phyloP scores from a whole-genome alignment of 305 asterid species.

The Solanum aculeatissimum region DNA sequence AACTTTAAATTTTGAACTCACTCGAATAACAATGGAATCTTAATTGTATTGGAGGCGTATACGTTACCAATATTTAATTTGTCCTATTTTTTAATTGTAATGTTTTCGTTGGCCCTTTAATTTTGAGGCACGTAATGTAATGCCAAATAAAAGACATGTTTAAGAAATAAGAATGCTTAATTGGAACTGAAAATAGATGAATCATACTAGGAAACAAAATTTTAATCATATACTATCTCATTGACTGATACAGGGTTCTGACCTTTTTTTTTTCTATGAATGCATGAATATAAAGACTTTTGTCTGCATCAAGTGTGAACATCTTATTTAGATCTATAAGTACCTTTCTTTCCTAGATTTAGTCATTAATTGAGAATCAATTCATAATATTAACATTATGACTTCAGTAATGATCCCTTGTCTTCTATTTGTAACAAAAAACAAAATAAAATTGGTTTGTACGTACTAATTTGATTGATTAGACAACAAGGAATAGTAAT shows the following conservation, averaged over 20 bases:
- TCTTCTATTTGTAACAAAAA: background rate
- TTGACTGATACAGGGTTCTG: background rate
- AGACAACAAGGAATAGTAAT: background rate
- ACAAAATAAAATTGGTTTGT: background rate
- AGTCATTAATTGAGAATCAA: background rate
- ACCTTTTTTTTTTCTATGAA: background rate
- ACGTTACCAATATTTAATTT: background rate
- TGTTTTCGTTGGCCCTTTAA: background rate
- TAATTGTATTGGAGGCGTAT: background rate
- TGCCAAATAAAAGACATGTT: background rate
- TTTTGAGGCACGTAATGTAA: background rate
- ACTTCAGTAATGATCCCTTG: background rate
- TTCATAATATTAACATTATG: no score
- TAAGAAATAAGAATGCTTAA: background rate
- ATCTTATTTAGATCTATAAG: background rate
- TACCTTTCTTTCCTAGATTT: background rate
- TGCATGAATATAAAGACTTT: background rate
- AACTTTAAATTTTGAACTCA: background rate
- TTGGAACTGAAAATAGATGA: background rate
- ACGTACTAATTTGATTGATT: background rate
- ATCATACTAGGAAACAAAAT: background rate
- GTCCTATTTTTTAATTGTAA: background rate
- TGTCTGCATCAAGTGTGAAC: background rate
- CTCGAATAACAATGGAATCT: background rate
- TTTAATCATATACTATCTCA: background rate